phyloP scores from a whole-genome alignment of 1,284 basidiomycete species.

The Inonotus obliquus region DNA sequence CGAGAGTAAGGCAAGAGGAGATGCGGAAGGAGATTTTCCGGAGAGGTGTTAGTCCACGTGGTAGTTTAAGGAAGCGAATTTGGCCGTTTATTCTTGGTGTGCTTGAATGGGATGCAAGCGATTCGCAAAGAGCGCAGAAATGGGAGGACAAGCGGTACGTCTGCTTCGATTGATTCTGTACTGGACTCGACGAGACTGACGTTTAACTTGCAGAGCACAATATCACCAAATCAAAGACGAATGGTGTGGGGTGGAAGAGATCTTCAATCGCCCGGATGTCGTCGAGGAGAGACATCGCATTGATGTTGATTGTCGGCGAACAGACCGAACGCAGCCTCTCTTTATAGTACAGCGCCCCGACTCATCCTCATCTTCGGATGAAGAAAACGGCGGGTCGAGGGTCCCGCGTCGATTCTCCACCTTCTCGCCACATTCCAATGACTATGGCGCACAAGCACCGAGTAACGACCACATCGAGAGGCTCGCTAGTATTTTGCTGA shows the following conservation, averaged over 20 bases:
- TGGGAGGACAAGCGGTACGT: slow-evolving; percentile 66
- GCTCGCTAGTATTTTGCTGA: slow-evolving; percentile 79
- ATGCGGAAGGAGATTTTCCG: slow-evolving; percentile 75
- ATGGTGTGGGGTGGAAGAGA: slow-evolving; percentile 80
- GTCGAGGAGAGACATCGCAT: slow-evolving; percentile 88
- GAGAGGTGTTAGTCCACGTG: slow-evolving; percentile 56
- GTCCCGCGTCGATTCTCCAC: slow-evolving; percentile 49
- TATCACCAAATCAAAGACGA: slow-evolving; percentile 70
- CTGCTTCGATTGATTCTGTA: not conserved
- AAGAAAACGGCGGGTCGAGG: slow-evolving; percentile 44
- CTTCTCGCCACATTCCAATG: slow-evolving; percentile 64
- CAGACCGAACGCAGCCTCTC: slow-evolving; percentile 88
- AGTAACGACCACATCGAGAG: slow-evolving; percentile 84
- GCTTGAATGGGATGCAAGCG: slow-evolving; percentile 69
- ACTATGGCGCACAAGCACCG: slow-evolving; percentile 78
- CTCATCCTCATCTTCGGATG: slow-evolving; percentile 32
- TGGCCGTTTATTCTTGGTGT: slow-evolving; percentile 94
- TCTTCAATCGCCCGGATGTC: slow-evolving; percentile 73
- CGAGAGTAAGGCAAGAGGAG: slow-evolving; percentile 60
- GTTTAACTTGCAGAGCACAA: slow-evolving; percentile 40
- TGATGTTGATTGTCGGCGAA: slow-evolving; percentile 94
- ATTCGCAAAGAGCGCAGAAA: slow-evolving; percentile 45
- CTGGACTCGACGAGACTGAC: slow-evolving; percentile 5
- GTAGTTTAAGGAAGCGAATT: slow-evolving; percentile 56
- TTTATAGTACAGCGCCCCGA: slow-evolving; percentile 53